Percentiles rank a stretch among this genome's conserved stretches.
These are phyloP conservation scores for Pseudofabraea citricarpa DNA, from an alignment of 2,329 filamentous ascomycete genomes.

Conservation along the genomic window DNA sequence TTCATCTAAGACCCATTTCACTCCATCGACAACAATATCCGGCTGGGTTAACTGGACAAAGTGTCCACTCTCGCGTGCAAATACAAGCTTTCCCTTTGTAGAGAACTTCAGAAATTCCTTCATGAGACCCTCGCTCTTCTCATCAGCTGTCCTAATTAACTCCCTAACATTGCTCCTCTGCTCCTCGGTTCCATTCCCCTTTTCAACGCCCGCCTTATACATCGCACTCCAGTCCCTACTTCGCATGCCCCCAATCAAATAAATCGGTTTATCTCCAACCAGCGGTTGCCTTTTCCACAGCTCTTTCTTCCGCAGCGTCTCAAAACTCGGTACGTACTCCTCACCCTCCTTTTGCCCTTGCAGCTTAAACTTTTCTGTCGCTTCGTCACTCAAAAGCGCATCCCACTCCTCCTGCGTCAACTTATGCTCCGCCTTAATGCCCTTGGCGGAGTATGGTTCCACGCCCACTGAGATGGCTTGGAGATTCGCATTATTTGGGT, in stretches of 20 bases:
- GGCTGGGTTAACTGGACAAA: conserved; percentile 31
- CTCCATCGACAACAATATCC: conserved; percentile 29
- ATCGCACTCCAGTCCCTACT: conserved; percentile 25
- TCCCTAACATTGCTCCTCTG: conserved; percentile 24
- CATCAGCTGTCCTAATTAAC: conserved; percentile 23
- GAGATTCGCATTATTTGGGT: conserved; percentile 5
- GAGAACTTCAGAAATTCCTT: conserved; percentile 23
- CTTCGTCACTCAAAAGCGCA: conserved; percentile 7
- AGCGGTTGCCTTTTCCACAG: conserved; percentile 22
- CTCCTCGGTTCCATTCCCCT: conserved; percentile 29
- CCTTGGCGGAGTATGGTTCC: not conserved
- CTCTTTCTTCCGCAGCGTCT: conserved; percentile 24
- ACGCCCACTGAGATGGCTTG: conserved; percentile 1
- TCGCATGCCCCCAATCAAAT: not conserved
- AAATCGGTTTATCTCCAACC: conserved; percentile 16
- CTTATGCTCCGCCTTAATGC: conserved; percentile 6
- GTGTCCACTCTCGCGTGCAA: conserved; percentile 30
- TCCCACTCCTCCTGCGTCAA: conserved; percentile 12
- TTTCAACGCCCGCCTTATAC: conserved; percentile 27
- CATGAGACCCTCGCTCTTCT: conserved; percentile 20
- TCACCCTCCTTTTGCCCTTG: conserved; percentile 4
- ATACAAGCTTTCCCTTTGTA: conserved; percentile 23
- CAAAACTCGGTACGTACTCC: conserved; percentile 18
- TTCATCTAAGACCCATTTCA: conserved; percentile 25
- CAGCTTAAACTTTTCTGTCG: conserved; percentile 11